Conservation (phyloP, 257 asterid genomes). For the Primulina eburnea region DNA sequence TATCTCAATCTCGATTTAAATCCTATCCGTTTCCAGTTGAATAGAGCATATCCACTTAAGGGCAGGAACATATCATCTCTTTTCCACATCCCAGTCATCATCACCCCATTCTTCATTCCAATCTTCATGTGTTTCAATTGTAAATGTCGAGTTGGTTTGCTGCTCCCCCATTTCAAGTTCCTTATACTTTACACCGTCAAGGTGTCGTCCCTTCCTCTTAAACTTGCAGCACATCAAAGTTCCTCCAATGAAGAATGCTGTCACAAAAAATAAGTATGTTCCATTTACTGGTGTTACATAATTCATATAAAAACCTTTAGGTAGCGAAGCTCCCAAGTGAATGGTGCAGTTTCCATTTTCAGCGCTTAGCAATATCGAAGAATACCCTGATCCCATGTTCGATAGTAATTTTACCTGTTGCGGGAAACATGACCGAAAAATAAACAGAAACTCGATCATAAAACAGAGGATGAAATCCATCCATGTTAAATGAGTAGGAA, state of each 20-base stretch:
- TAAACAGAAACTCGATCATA: not conserved
- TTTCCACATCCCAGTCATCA: constrained; percentile 56
- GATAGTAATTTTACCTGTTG: constrained; percentile 48
- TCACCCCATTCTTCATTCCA: constrained; percentile 70
- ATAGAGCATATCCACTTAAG: not conserved
- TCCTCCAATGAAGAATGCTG: constrained; percentile 44
- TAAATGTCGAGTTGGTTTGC: constrained; percentile 26
- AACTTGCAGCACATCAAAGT: constrained; percentile 44
- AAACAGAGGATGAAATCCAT: not conserved
- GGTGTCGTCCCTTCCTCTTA: constrained; percentile 32
- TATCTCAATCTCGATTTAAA: not conserved
- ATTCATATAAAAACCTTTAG: constrained; percentile 22
- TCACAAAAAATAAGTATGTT: constrained; percentile 40
- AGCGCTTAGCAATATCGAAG: constrained; percentile 35
- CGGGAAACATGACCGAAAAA: constrained; percentile 13
- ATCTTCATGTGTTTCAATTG: constrained; percentile 32
- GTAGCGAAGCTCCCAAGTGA: constrained; percentile 27
- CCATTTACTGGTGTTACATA: constrained; percentile 41
- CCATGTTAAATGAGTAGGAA: not conserved
- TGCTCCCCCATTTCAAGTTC: constrained; percentile 62
- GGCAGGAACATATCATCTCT: constrained; percentile 19
- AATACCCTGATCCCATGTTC: constrained; percentile 23
- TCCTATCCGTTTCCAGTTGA: not conserved
- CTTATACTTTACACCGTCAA: constrained; percentile 47
- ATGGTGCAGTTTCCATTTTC: constrained; percentile 40